Evolutionary conservation across 345 rosid genomes (phyloP), one percentile per base, ranked within the genome.

Genomic region (Angophora floribunda): DNA sequence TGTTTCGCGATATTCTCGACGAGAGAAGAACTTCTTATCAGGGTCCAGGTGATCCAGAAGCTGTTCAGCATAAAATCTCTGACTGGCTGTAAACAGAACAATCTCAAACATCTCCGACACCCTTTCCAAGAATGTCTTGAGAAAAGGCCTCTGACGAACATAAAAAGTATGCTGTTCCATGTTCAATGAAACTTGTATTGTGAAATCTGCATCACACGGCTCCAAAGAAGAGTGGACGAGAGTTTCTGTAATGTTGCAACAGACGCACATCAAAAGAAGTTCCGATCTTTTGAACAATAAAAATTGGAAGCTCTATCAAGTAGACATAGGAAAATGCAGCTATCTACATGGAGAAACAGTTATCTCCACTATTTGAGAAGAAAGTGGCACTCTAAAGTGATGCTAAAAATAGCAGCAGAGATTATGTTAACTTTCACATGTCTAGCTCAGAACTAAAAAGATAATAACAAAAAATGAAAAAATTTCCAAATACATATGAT

Each of bases 71-170:
- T 90, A 90, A 6, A 80, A 80, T 36, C 78, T 88, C 85, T 90
- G 89, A 44, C 91, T 88, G 16, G 91, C 91, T 6, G 91, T 90
- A 67, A 87, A 90, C 59, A 90, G 82, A 50, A 90, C 87, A 28
- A 90, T 86, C 45, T 90, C 91, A 61, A 90, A 90, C 89, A 90
- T 90, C 75, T 90, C 89, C 49, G 89, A 88, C 41, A 90, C 91
- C 65, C 88, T 90, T 36, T 90, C 91, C 91, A 90, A 86, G 87
- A 90, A 90, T 19, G 67, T 24, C 89, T 59, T 59, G 30, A 90
- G 88, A 47, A 36, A 90, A 61, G 91, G 91, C 91, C 91, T 90
- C 65, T 86, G 87, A 16, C 89, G 87, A n/a, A 90, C 91, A 55
- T 88, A 90, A 78, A 90, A 89, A 15, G 89, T 90, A 84, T 88